phyloP scores from a whole-genome alignment of 495 filamentous ascomycete genomes.

The Xylaria bambusicola region DNA sequence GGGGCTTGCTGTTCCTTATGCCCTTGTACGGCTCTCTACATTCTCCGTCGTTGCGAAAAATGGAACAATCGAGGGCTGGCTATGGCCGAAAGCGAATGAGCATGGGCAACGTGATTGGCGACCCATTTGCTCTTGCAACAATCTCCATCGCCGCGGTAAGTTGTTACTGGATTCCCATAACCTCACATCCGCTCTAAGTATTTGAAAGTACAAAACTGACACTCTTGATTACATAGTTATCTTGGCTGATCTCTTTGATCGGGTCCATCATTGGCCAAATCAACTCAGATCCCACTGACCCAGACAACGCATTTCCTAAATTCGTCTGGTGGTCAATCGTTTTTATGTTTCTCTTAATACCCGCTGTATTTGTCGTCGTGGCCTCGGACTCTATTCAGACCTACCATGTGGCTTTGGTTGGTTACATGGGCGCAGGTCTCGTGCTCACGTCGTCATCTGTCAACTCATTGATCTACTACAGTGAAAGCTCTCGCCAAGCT shows the following conservation, averaged over 20 bases:
- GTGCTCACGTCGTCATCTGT: slow-evolving; percentile 82
- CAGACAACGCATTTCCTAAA: slow-evolving; percentile 62
- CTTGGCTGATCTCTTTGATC: slow-evolving; percentile 92
- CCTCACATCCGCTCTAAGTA: not conserved
- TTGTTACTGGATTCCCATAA: slow-evolving; percentile 18
- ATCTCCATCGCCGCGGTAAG: slow-evolving; percentile 88
- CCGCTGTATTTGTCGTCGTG: slow-evolving; percentile 76
- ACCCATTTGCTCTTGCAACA: slow-evolving; percentile 94
- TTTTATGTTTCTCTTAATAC: slow-evolving; percentile 80
- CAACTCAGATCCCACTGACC: slow-evolving; percentile 29
- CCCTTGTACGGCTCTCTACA: slow-evolving; percentile 71
- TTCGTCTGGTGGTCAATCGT: slow-evolving; percentile 89
- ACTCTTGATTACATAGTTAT: slow-evolving; percentile 59
- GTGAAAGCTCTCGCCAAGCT: slow-evolving; percentile 73
- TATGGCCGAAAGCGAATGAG: slow-evolving; percentile 64
- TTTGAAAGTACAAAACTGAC: slow-evolving; percentile 9
- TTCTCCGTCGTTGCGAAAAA: slow-evolving; percentile 79
- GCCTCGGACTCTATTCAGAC: slow-evolving; percentile 78
- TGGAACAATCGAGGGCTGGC: slow-evolving; percentile 64
- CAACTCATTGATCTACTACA: slow-evolving; percentile 75
- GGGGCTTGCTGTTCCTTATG: slow-evolving; percentile 54
- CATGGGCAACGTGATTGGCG: slow-evolving; percentile 86
- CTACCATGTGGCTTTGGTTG: slow-evolving; percentile 90
- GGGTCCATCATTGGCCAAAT: slow-evolving; percentile 76
- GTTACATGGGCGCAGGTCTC: slow-evolving; percentile 78